phyloP scores from a whole-genome alignment of 495 filamentous ascomycete species.

The Haplographium delicatum region DNA sequence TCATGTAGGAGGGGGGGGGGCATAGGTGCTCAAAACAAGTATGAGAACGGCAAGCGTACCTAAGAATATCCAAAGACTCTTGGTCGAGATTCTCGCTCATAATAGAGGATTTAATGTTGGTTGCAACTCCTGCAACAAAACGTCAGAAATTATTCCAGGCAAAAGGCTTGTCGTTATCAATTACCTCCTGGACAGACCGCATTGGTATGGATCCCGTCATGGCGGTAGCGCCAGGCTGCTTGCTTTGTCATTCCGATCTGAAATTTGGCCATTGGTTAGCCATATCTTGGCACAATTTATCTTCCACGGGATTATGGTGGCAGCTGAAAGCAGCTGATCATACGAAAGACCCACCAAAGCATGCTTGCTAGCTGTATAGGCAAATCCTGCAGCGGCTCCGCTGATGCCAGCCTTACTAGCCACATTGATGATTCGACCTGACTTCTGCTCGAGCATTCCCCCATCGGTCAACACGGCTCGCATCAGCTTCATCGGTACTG shows the following conservation, averaged over 20 bases:
- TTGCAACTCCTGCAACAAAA: constrained; percentile 11
- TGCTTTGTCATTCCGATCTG: constrained; percentile 39
- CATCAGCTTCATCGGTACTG: constrained; percentile 35
- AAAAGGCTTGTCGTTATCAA: no score
- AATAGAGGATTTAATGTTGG: constrained; percentile 4
- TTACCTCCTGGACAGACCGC: constrained; percentile 29
- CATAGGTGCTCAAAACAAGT: no score
- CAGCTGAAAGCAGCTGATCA: no score
- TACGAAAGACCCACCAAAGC: constrained; percentile 24
- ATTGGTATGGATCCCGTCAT: constrained; percentile 34
- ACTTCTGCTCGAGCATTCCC: constrained; percentile 31
- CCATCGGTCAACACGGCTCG: constrained; percentile 30
- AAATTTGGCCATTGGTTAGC: constrained; percentile 4
- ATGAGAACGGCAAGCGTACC: neutral
- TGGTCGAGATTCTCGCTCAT: constrained; percentile 8
- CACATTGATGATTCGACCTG: constrained; percentile 38
- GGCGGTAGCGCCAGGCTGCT: constrained; percentile 37
- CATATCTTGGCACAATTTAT: neutral
- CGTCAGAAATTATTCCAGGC: no score
- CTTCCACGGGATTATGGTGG: no score
- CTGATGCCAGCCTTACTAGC: constrained; percentile 32
- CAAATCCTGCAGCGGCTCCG: constrained; percentile 35
- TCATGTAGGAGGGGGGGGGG: no score
- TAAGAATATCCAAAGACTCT: neutral
- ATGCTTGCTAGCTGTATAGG: constrained; percentile 37